Percentiles rank a stretch among this genome's conserved stretches.
phyloP scores from a whole-genome alignment of 306 rosid genomes.

The Ziziphus jujuba region DNA sequence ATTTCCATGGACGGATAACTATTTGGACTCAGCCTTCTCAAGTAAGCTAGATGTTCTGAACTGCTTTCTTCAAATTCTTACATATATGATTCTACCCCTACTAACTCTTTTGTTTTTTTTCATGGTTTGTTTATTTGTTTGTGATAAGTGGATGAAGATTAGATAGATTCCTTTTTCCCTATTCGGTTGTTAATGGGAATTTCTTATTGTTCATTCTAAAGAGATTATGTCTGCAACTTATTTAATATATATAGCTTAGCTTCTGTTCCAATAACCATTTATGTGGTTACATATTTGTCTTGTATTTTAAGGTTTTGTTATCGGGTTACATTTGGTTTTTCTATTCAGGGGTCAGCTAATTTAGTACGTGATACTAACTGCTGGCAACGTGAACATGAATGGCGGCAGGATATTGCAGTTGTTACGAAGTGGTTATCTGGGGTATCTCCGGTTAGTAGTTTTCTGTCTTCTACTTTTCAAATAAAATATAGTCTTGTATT shows the following conservation, averaged over 20 bases:
- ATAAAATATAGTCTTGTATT: neutral
- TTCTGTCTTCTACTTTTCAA: slow-evolving; percentile 5
- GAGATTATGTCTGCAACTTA: neutral
- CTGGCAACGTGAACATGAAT: slow-evolving; percentile 95
- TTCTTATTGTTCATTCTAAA: neutral
- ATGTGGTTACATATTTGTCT: neutral
- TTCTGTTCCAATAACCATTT: neutral
- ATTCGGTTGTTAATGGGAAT: neutral
- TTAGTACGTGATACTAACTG: slow-evolving; percentile 86
- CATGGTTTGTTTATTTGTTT: too few species aligned
- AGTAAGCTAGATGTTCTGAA: slow-evolving; percentile 45
- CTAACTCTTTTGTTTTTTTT: neutral
- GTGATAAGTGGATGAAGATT: too few species aligned
- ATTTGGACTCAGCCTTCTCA: slow-evolving; percentile 97
- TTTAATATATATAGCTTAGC: too few species aligned
- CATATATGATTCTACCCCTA: slow-evolving; percentile 5
- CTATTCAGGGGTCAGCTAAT: slow-evolving; percentile 79
- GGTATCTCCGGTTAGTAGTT: slow-evolving; percentile 78
- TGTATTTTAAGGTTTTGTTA: slow-evolving; percentile 3
- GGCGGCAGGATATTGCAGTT: slow-evolving; percentile 99
- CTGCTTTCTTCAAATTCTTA: slow-evolving; percentile 16
- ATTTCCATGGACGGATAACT: slow-evolving; percentile 97
- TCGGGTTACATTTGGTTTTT: slow-evolving; percentile 26
- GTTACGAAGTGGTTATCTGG: slow-evolving; percentile 97
- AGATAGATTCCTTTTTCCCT: too few species aligned